Conservation (phyloP, 1,284 basidiomycete species). For the Cerrena zonata region DNA sequence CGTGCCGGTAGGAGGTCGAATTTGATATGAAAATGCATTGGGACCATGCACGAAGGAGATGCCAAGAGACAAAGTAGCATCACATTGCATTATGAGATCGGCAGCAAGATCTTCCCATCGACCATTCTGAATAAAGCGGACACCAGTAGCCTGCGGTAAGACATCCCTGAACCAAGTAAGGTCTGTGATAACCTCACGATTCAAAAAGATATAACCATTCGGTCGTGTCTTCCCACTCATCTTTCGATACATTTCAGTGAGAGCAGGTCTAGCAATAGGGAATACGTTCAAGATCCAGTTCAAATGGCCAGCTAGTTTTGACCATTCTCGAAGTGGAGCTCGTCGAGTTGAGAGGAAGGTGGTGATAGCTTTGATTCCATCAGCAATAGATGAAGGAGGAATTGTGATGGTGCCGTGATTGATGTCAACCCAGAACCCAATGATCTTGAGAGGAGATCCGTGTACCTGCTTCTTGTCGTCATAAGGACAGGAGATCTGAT, state of each 20-base stretch:
- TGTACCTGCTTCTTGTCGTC: slow-evolving; percentile 34
- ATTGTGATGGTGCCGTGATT: slow-evolving; percentile 27
- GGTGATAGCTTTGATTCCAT: slow-evolving; percentile 2
- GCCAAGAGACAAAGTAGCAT: not conserved
- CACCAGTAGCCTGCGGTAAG: slow-evolving; percentile 18
- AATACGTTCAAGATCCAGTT: slow-evolving; percentile 40
- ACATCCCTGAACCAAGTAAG: slow-evolving; percentile 30
- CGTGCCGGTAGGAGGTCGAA: not conserved
- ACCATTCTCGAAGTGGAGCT: slow-evolving; percentile 24
- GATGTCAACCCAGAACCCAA: slow-evolving; percentile 33
- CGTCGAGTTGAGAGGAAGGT: slow-evolving; percentile 7
- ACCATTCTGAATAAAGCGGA: slow-evolving; percentile 23
- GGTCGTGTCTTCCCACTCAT: slow-evolving; percentile 21
- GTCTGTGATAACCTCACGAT: slow-evolving; percentile 20
- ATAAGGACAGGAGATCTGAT: slow-evolving; percentile 35
- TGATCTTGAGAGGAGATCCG: slow-evolving; percentile 27
- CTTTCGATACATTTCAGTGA: slow-evolving; percentile 32
- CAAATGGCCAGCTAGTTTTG: slow-evolving; percentile 28
- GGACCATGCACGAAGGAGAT: not conserved
- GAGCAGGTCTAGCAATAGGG: slow-evolving; percentile 28
- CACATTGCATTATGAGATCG: not conserved
- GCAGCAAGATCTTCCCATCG: not conserved
- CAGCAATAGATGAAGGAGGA: slow-evolving; percentile 5
- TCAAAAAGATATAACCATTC: slow-evolving; percentile 25
- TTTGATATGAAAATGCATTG: not conserved